Base-by-base conservation (phyloP, 164 flowering plant genomes). In the Houttuynia cordata region DNA sequence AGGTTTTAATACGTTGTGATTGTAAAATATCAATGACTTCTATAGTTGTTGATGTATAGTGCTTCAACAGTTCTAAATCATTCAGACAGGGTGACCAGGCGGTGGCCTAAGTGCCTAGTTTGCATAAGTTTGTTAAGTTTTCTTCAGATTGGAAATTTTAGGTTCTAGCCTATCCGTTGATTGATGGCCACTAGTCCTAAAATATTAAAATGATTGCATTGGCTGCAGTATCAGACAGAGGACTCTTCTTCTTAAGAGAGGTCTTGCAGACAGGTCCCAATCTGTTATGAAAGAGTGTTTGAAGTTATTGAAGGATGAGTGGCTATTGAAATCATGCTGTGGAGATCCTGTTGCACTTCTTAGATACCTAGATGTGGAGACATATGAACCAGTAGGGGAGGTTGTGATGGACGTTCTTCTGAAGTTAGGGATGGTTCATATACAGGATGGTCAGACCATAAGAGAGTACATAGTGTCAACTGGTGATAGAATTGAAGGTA, bases 301-400 rank as follows among this genome's bases (percentile, higher is more conserved):
- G 59, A 91, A 79, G 71, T 68, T 88, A 59, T 60, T 94, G 86
- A 88, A 75, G 70, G 96, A 87, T 71, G 84, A 87, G 57, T 94
- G 99, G 99, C 87, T 94, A 55, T 51, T 60, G 25, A 85, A 87
- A 62, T 77, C 80, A 62, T 91, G 97, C 74, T 76, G 79, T 66
- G 86, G 85, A 52, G 87, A 94, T 56, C 84, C 91, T 23, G 37
- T 87, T 40, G 73, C 74, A 64, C 86, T 94, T 66, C 90, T 94
- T 55, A 85, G 86, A 78, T 94, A 74, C 75, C 90, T 94, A 57
- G 99, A 94, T 78, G 99, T 91, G 60, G 99, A 91, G 78, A 94
- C 97, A 34, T 91, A 94, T 80, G 99, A 94, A 73, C 61, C 64
- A 7, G 88, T 91, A 64, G 96, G 93, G 49, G 91, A 79, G 71